These are phyloP conservation scores for Malassezia nana DNA, from an alignment of 1,284 basidiomycete genomes.

Conservation along the genomic window DNA sequence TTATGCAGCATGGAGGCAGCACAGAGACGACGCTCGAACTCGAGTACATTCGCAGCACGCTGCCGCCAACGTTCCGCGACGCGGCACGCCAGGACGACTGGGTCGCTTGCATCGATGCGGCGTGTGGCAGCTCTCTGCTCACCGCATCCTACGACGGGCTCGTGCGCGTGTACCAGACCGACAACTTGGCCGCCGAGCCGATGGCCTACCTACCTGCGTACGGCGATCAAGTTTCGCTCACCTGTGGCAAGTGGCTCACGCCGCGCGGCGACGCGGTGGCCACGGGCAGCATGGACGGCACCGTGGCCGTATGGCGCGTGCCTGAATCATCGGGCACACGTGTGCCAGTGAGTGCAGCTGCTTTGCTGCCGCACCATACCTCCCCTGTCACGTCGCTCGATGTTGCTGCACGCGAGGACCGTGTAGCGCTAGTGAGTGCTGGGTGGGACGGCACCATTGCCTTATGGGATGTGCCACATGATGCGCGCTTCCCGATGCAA, in stretches of 20 bases:
- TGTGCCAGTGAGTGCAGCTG: conserved; percentile 12
- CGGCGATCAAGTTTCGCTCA: conserved; percentile 54
- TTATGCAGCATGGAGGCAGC: conserved; percentile 58
- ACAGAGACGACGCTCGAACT: conserved; percentile 81
- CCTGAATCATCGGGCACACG: not conserved
- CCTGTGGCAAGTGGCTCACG: conserved; percentile 59
- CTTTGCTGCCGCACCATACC: conserved; percentile 23
- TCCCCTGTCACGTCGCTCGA: conserved; percentile 27
- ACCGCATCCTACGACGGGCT: conserved; percentile 48
- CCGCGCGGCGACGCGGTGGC: conserved; percentile 50
- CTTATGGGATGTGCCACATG: conserved; percentile 30
- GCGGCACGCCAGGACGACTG: conserved; percentile 83
- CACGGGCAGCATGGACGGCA: conserved; percentile 74
- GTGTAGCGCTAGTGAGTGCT: conserved; percentile 21
- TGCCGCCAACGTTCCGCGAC: conserved; percentile 75
- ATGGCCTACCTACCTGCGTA: conserved; percentile 24
- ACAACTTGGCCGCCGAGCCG: conserved; percentile 20
- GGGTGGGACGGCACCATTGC: conserved; percentile 41
- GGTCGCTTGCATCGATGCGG: conserved; percentile 71
- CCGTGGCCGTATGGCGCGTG: conserved; percentile 47
- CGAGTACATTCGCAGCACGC: conserved; percentile 82
- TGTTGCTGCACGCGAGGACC: conserved; percentile 3
- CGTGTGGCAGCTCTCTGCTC: conserved; percentile 56
- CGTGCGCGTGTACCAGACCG: conserved; percentile 28
- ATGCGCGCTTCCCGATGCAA: not conserved